phyloP scores from a whole-genome alignment of 2,329 filamentous ascomycete species.

The Huntiella decipiens region DNA sequence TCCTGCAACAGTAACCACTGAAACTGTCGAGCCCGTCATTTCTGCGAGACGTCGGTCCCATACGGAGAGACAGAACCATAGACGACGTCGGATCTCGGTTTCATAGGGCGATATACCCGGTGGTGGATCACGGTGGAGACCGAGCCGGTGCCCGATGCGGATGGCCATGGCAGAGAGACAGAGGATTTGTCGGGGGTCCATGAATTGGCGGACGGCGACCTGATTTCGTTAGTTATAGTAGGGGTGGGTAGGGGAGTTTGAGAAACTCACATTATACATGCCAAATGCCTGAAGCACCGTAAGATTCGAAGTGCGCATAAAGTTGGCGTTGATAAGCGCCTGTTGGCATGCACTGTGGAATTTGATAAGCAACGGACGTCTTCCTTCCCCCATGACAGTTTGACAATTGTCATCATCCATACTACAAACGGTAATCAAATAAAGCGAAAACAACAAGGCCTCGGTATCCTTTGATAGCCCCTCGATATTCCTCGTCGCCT shows the following conservation, averaged over 20 bases:
- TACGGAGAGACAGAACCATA: constrained; percentile 55
- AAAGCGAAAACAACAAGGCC: constrained; percentile 49
- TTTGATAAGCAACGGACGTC: constrained; percentile 28
- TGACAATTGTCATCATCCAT: constrained; percentile 37
- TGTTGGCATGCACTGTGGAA: constrained; percentile 43
- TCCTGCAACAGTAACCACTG: constrained; percentile 31
- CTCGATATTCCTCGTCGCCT: constrained; percentile 35
- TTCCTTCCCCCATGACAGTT: constrained; percentile 33
- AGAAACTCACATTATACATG: constrained; percentile 41
- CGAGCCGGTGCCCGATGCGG: constrained; percentile 48
- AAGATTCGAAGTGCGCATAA: constrained; percentile 46
- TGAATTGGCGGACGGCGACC: constrained; percentile 31
- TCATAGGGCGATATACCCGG: constrained; percentile 38
- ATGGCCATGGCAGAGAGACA: constrained; percentile 43
- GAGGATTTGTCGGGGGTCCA: constrained; percentile 33
- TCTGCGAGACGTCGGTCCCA: constrained; percentile 53
- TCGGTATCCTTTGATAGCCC: constrained; percentile 31
- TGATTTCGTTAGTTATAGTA: constrained; percentile 1
- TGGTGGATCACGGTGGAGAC: constrained; percentile 43
- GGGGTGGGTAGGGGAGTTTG: background rate
- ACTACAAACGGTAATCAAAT: constrained; percentile 38
- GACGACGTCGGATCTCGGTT: constrained; percentile 47
- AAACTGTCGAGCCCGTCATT: constrained; percentile 39
- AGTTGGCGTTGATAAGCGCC: constrained; percentile 45
- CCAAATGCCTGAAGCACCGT: constrained; percentile 48